These are phyloP conservation scores for Sordariomycetes sp. DNA, from an alignment of 2,329 filamentous ascomycete genomes.

Conservation along the genomic window DNA sequence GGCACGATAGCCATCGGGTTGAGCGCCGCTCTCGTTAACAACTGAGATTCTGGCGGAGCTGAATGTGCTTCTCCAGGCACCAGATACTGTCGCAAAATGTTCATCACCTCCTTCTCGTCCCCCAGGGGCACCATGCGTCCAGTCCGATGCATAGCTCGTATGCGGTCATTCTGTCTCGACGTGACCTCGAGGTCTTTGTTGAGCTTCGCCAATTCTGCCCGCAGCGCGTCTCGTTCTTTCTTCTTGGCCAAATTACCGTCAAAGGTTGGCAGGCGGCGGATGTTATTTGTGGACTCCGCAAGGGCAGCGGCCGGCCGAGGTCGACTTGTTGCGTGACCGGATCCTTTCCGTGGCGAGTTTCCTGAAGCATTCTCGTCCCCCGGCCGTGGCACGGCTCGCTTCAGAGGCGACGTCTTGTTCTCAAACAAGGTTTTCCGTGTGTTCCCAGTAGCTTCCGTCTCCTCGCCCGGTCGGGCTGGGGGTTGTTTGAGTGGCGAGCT, in stretches of 20 bases:
- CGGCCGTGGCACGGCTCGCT: no score
- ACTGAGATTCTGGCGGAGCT: constrained; percentile 19
- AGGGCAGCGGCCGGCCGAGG: constrained; percentile 1
- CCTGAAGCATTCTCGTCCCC: no score
- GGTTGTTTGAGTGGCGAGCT: constrained; percentile 42
- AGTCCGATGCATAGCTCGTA: constrained; percentile 30
- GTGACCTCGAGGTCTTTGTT: constrained; percentile 49
- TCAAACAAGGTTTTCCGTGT: no score
- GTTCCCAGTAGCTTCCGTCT: neutral
- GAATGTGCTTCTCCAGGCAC: constrained; percentile 22
- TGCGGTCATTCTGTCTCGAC: constrained; percentile 47
- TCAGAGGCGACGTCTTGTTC: no score
- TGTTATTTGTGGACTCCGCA: constrained; percentile 18
- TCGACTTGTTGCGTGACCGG: neutral
- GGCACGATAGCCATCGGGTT: constrained; percentile 44
- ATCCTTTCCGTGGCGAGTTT: neutral
- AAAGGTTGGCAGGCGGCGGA: constrained; percentile 28
- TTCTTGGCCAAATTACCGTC: constrained; percentile 40
- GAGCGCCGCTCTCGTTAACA: constrained; percentile 37
- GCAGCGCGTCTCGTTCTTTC: constrained; percentile 40
- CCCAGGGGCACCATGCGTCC: constrained; percentile 22
- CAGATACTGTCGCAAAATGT: constrained; percentile 28
- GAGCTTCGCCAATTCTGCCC: constrained; percentile 45
- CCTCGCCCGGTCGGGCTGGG: constrained; percentile 16
- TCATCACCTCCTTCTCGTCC: constrained; percentile 27